Evolutionary conservation across 2,329 filamentous ascomycete species (phyloP).

Genomic region (Phaeoacremonium minimum): DNA sequence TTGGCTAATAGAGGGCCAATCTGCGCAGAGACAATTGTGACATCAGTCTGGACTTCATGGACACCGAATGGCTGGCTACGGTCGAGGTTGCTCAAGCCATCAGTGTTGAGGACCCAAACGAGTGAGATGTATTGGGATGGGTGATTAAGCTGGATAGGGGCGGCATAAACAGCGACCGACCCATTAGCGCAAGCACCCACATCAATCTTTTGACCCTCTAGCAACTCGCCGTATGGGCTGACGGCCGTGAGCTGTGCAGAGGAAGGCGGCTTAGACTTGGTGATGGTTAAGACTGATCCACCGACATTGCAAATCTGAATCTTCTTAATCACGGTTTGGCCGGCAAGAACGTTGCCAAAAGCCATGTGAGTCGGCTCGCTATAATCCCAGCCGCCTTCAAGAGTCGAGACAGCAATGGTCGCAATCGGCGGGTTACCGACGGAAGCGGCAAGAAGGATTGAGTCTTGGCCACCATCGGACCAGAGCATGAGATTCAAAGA

Average conservation of each 20-base stretch:
- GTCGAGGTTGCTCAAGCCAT: conserved; percentile 24
- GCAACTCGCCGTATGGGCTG: conserved; percentile 22
- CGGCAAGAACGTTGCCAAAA: conserved; percentile 26
- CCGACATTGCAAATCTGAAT: conserved; percentile 31
- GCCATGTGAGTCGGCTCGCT: conserved; percentile 14
- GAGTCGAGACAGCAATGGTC: conserved; percentile 26
- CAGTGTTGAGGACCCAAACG: conserved; percentile 34
- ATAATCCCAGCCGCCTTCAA: conserved; percentile 23
- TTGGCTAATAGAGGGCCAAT: conserved; percentile 28
- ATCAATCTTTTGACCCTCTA: conserved; percentile 26
- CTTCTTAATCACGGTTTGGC: conserved; percentile 18
- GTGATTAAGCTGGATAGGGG: conserved; percentile 21
- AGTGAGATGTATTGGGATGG: conserved; percentile 19
- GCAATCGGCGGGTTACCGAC: conserved; percentile 26
- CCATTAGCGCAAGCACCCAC: conserved; percentile 21
- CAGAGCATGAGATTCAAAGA: conserved; percentile 27
- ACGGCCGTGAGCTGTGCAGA: conserved; percentile 24
- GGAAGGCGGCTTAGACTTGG: conserved; percentile 30
- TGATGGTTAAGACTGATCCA: conserved; percentile 27
- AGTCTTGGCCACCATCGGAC: conserved; percentile 25
- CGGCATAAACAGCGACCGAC: conserved; percentile 23
- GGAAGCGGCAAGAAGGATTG: conserved; percentile 24
- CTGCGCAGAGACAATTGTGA: conserved; percentile 24
- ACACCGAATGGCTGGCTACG: conserved; percentile 24
- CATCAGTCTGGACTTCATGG: conserved; percentile 25